A percentile compares a stretch with the other conserved stretches of the same genome.
Conservation (phyloP, 768 basidiomycete genomes). For the Xanthoconium stramineum region DNA sequence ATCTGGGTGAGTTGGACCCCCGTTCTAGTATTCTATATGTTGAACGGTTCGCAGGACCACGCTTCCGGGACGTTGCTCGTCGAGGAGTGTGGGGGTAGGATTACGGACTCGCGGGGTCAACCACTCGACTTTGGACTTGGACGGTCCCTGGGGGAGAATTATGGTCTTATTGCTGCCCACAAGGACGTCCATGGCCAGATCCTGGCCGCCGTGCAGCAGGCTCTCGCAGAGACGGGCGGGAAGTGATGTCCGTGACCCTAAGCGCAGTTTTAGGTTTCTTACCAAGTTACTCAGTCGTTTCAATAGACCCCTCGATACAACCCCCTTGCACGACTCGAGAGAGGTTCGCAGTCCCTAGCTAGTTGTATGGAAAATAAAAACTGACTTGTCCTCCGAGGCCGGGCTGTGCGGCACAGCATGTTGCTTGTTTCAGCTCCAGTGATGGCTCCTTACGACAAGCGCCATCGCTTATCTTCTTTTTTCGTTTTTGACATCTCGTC, state of each 20-base stretch:
- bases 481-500: too few species aligned
- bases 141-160: constrained; percentile 80
- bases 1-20: constrained; percentile 72
- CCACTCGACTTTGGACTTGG: constrained; percentile 85
- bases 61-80: constrained; percentile 84
- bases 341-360: too few species aligned
- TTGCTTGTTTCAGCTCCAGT: too few species aligned
- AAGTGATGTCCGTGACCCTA: background rate
- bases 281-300: too few species aligned
- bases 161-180: constrained; percentile 82
- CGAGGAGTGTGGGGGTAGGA: constrained; percentile 84
- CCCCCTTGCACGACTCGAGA: too few species aligned
- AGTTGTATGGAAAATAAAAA: too few species aligned
- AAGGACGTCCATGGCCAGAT: constrained; percentile 67
- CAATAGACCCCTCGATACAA: too few species aligned
- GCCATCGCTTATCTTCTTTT: background rate
- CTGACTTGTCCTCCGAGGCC: too few species aligned
- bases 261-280: background rate
- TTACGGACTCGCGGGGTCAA: constrained; percentile 78
- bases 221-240: constrained; percentile 28
- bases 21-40: too few species aligned
- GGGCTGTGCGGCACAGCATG: too few species aligned
- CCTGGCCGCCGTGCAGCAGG: constrained; percentile 70
- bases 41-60: constrained; percentile 61
- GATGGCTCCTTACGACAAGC: too few species aligned